A percentile compares a stretch with the other conserved stretches of the same genome.
phyloP scores from a whole-genome alignment of 2,329 filamentous ascomycete species.

The Camillea tinctor region DNA sequence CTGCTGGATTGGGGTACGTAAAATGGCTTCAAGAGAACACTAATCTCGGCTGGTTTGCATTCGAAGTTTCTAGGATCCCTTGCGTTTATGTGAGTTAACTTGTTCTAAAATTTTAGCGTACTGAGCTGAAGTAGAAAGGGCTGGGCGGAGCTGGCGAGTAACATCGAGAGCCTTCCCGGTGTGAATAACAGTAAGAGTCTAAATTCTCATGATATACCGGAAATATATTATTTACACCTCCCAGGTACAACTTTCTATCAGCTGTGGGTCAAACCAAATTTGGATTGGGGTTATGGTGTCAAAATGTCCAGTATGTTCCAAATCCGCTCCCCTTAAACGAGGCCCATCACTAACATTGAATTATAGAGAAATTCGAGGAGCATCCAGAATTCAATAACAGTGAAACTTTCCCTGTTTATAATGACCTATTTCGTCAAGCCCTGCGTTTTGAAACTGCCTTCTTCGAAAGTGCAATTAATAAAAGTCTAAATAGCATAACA shows the following conservation, averaged over 20 bases:
- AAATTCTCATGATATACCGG: no score
- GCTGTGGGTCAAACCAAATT: no score
- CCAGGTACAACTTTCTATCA: no score
- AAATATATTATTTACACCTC: no score
- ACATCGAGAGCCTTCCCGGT: no score
- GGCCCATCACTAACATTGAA: no score
- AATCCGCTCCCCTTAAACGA: no score
- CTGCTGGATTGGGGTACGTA: not conserved
- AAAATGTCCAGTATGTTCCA: no score
- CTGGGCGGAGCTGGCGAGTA: no score
- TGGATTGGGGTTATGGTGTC: no score
- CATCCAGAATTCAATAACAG: not conserved
- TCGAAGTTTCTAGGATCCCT: not conserved
- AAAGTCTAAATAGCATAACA: not conserved
- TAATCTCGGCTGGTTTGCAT: not conserved
- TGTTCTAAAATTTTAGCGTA: not conserved
- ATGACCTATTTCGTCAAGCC: not conserved
- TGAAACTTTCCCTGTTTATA: not conserved
- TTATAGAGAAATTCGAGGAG: not conserved
- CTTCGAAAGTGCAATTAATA: constrained; percentile 1
- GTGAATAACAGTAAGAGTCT: no score
- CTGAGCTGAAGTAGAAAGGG: no score
- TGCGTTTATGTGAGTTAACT: constrained; percentile 1
- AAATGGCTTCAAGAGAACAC: constrained; percentile 1
- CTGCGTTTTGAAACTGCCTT: not conserved